Evolutionary conservation across 2,329 filamentous ascomycete species (phyloP), one percentile per base, ranked within the genome.

Genomic region (Penicillium sp.): DNA sequence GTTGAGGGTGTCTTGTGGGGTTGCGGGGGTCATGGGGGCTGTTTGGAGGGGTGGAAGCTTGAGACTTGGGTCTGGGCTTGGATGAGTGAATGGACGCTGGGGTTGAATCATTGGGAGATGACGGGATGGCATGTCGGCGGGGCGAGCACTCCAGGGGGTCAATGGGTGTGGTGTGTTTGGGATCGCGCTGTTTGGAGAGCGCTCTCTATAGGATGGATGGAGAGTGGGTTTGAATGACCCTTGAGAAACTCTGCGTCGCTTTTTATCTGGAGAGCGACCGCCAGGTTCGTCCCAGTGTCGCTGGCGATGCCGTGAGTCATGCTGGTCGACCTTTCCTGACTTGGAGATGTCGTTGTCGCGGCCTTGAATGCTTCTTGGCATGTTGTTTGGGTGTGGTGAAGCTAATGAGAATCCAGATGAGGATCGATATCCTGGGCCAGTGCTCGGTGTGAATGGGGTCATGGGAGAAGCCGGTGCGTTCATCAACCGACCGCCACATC

Each of bases 161-260:
- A 77, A 68, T 58, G 76, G 64, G 67, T 77, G 71, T 72, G 77
- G 68, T 65, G 75, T 65, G 60, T 70, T 61, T 40, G 74, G 63
- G 2, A 47, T 24, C 9, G n/a, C 29, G 10, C 31, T 52, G 2
- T 45, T 22, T 14, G 50, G 50, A 50, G 70, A 69, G 57, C 66
- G 57, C 59, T 75, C 74, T 48, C 70, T 65, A 60, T 75, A 67
- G 57, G 48, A 31, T 6, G 44, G 44, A 16, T 49, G 50, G 32
- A 75, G 64, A 60, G 74, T 71, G 57, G 73, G 63, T 60, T 76
- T 68, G 61, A 74, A 59, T 6, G 56, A 61, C 54, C 72, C 69
- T 49, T 71, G 71, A 41, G 75, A 77, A 58, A 82, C 82, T 36
- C 87, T 82, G 21, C 87, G 83, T 53, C 86, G 81, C 67, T 89